A percentile compares a stretch with the other conserved stretches of the same genome.
phyloP scores from a whole-genome alignment of 805 yeast species.

The Candida sanyiensis region DNA sequence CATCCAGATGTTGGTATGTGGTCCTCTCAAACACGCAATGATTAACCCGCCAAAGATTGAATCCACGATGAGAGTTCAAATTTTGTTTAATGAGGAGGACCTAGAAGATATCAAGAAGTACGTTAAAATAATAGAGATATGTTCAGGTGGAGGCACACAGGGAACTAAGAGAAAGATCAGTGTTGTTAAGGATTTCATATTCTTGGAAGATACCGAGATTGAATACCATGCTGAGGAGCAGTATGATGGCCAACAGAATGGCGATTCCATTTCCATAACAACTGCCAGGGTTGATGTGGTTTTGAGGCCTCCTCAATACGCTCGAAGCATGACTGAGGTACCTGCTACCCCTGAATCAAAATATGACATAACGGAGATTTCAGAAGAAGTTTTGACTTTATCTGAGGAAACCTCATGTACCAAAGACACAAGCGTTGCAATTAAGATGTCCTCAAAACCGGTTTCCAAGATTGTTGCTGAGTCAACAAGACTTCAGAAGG shows the following conservation, averaged over 20 bases:
- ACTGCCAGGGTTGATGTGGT: too few relatives aligned
- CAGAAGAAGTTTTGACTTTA: conserved; percentile 14
- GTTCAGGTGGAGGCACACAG: too few relatives aligned
- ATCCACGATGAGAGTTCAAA: not conserved
- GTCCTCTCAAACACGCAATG: conserved; percentile 14
- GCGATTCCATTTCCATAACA: too few relatives aligned
- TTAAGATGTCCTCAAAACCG: conserved; percentile 12
- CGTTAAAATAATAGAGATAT: too few relatives aligned
- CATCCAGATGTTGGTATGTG: conserved; percentile 7
- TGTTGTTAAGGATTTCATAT: conserved; percentile 26
- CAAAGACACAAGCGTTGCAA: conserved; percentile 18
- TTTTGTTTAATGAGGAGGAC: conserved; percentile 13
- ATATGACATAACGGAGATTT: conserved; percentile 5
- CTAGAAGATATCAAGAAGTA: too few relatives aligned
- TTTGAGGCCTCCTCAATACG: too few relatives aligned
- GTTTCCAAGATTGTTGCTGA: conserved; percentile 18
- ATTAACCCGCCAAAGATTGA: conserved; percentile 8
- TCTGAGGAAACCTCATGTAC: conserved; percentile 16
- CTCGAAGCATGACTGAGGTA: conserved; percentile 1
- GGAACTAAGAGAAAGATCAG: conserved; percentile 31
- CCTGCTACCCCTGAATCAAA: conserved; percentile 2
- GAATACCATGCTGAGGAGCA: conserved; percentile 7
- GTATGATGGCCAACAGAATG: too few relatives aligned
- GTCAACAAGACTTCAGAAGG: conserved; percentile 9
- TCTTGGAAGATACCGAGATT: conserved; percentile 15